phyloP scores from a whole-genome alignment of 31 red algal genomes.

The Pterothamnion heteromorphum region DNA sequence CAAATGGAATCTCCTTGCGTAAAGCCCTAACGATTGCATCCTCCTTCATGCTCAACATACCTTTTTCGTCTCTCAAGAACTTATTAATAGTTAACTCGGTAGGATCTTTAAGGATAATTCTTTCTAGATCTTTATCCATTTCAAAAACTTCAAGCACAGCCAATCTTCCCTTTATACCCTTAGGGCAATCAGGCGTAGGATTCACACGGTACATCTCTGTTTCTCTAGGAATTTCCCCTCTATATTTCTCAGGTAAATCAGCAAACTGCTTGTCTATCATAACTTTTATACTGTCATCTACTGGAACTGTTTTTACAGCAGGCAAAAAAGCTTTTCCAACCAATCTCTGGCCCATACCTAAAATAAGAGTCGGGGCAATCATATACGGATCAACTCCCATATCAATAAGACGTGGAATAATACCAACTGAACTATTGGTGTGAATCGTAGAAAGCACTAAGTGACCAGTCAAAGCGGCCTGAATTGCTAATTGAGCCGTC shows the following conservation, averaged over 20 bases:
- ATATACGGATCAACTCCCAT: constrained; percentile 9
- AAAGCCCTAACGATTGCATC: not conserved
- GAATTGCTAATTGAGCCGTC: not conserved
- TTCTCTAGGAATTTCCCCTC: not conserved
- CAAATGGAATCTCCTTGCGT: not conserved
- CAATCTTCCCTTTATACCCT: not conserved
- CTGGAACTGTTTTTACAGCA: not conserved
- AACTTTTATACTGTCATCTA: not conserved
- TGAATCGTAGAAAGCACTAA: constrained; percentile 28
- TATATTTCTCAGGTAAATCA: not conserved
- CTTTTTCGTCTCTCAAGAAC: not conserved
- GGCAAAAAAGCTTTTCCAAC: not conserved
- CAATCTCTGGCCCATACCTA: not conserved
- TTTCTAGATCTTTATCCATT: not conserved
- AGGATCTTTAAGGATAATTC: not conserved
- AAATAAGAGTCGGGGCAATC: not conserved
- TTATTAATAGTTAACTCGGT: not conserved
- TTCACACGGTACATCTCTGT: not conserved
- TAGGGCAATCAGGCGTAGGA: not conserved
- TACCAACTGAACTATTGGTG: not conserved
- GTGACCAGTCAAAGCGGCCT: constrained; percentile 34
- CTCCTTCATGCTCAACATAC: not conserved
- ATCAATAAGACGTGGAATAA: constrained; percentile 7
- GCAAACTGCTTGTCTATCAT: not conserved
- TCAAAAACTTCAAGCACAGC: not conserved